Evolutionary conservation across 2,329 filamentous ascomycete genomes (phyloP), one percentile per base, ranked within the genome.

Genomic region (Penicillium hordei): DNA sequence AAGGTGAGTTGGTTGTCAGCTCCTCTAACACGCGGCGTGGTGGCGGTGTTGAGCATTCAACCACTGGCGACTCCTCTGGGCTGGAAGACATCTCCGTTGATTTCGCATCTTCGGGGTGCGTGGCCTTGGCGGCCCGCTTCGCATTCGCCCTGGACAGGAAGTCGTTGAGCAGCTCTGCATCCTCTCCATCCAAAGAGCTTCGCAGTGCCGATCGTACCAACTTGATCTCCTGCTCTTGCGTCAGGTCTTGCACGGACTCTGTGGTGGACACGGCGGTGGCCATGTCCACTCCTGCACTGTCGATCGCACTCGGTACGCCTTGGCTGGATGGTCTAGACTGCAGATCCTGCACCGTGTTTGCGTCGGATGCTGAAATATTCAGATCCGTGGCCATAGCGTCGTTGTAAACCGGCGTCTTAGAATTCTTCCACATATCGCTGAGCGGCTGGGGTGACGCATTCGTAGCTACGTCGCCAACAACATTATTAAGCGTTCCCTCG

Each of bases 101-200:
- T n/a, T 67, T 66, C 2, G 33, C 50, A 23, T 65, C 65, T 36
- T 67, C 63, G 5, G 62, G 51, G 15, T 61, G 62, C 21, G 67
- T 64, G 5, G 68, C 68, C 60, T 74, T 75, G 44, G 74, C 75
- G 17, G 69, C 74, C 31, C 75, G 71, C 58, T 77, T 77, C 19
- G 74, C 74, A 60, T 74, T 69, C 12, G 75, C 75, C 52, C 71
- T 74, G n/a, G 72, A 75, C 27, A 78, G 57, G 60, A 78, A 77
- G 50, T 74, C 68, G 52, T 71, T 75, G 46, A 78, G 65, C n/a
- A 78, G 56, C 39, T 68, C 73, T 9, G 72, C 70, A 63, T 78
- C 75, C 13, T 76, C 73, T 43, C 72, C 72, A 52, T 73, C 73
- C 12, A 77, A 62, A 27, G 71, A 72, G 60, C 73, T 72, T 46